A percentile compares a stretch with the other conserved stretches of the same genome.
Conservation (phyloP, 371 early-diverging fungal species). For the Actinomucor elegans region DNA sequence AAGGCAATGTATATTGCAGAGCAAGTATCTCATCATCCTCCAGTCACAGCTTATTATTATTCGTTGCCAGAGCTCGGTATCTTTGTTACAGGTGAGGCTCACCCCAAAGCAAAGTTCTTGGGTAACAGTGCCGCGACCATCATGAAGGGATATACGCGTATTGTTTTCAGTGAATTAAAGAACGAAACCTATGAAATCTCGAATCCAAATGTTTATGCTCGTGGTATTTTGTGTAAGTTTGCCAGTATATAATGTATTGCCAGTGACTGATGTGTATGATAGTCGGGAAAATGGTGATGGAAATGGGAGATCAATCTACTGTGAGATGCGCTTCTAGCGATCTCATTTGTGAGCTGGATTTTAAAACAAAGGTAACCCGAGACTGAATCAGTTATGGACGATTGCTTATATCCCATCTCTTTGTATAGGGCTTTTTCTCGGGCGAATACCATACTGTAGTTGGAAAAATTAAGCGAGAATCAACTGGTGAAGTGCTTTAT, state of each 20-base stretch:
- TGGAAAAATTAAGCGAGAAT: conserved; percentile 78
- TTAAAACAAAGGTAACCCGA: conserved; percentile 81
- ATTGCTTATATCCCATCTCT: background rate
- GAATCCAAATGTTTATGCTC: conserved; percentile 45
- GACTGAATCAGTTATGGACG: background rate
- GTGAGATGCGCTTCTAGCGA: conserved; percentile 78
- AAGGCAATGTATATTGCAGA: conserved; percentile 65
- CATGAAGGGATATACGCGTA: conserved; percentile 67
- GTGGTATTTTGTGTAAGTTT: conserved; percentile 64
- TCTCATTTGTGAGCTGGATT: conserved; percentile 83
- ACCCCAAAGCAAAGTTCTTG: conserved; percentile 88
- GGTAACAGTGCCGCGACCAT: conserved; percentile 93
- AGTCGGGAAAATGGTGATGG: conserved; percentile 93
- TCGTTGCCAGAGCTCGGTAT: conserved; percentile 66
- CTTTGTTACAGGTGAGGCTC: conserved; percentile 79
- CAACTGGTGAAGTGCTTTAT: conserved; percentile 75
- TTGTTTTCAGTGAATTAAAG: conserved; percentile 28
- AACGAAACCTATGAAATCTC: conserved; percentile 44
- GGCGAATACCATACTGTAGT: conserved; percentile 80
- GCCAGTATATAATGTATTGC: conserved; percentile 42
- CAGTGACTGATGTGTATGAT: conserved; percentile 39
- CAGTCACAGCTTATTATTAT: conserved; percentile 64
- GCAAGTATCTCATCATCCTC: conserved; percentile 81
- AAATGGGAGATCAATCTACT: conserved; percentile 83
- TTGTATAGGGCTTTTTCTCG: conserved; percentile 64